A percentile compares a stretch with the other conserved stretches of the same genome.
Evolutionary conservation across 257 asterid species (phyloP).

Genomic region (Penstemon davidsonii): DNA sequence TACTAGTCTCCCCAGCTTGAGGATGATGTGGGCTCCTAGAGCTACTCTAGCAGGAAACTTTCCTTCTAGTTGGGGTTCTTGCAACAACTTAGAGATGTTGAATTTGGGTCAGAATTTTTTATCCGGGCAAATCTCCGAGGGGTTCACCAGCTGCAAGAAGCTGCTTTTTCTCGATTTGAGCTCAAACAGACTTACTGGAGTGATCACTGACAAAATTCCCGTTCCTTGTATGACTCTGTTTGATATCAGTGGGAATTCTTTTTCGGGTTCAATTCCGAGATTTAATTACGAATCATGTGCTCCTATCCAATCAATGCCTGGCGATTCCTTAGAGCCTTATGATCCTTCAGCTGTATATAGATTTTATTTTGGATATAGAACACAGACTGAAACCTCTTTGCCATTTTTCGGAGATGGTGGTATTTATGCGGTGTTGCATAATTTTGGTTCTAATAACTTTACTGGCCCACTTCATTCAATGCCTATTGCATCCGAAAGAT

Average conservation of each 20-base stretch:
- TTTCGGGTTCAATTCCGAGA: constrained; percentile 76
- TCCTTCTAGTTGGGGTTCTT: constrained; percentile 68
- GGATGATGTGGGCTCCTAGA: constrained; percentile 81
- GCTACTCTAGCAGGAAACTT: constrained; percentile 62
- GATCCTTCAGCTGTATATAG: constrained; percentile 64
- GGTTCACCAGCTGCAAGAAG: constrained; percentile 65
- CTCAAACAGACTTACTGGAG: constrained; percentile 66
- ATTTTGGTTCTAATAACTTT: constrained; percentile 69
- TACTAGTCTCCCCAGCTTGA: constrained; percentile 57
- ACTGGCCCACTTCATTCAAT: constrained; percentile 52
- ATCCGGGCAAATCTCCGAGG: constrained; percentile 47
- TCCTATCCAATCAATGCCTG: constrained; percentile 26
- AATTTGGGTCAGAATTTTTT: constrained; percentile 73
- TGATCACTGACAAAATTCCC: constrained; percentile 53
- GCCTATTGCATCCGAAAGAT: constrained; percentile 60
- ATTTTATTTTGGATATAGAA: constrained; percentile 48
- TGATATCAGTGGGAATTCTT: constrained; percentile 66
- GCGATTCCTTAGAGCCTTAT: constrained; percentile 28
- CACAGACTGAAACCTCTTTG: constrained; percentile 42
- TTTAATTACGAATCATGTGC: constrained; percentile 50
- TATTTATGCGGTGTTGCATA: constrained; percentile 51
- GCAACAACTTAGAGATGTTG: constrained; percentile 71
- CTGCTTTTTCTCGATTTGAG: constrained; percentile 84
- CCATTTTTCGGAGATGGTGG: constrained; percentile 43
- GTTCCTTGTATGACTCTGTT: constrained; percentile 89